Percentiles rank a stretch among this genome's conserved stretches.
Evolutionary conservation across 2,329 filamentous ascomycete genomes (phyloP).

Genomic region (Sporothrix protearum): DNA sequence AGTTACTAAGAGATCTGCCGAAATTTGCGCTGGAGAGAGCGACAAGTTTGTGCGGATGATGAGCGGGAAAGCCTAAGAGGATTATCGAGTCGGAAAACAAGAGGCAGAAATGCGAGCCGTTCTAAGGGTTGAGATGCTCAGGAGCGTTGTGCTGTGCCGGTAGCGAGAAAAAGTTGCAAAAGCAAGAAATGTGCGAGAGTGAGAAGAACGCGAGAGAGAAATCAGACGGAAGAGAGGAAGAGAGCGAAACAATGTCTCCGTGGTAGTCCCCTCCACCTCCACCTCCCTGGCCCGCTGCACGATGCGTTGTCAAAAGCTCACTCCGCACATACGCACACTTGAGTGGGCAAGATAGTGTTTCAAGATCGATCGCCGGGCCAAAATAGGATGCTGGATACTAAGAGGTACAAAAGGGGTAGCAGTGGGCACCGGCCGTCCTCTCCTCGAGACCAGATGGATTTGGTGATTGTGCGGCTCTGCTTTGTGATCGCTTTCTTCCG

Average conservation of each 20-base stretch:
- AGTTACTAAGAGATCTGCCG: not conserved
- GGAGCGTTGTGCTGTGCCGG: not conserved
- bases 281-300: slow-evolving; percentile 26
- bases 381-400: not conserved
- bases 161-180: not conserved
- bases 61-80: slow-evolving; percentile 10
- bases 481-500: not conserved
- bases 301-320: slow-evolving; percentile 27
- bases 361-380: not conserved
- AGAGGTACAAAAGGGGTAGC: not conserved
- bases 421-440: not conserved
- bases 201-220: not conserved
- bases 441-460: not conserved
- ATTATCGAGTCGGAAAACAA: not conserved
- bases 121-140: not conserved
- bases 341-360: not conserved
- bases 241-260: not conserved
- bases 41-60: not conserved
- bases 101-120: not conserved
- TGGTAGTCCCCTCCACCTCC: not conserved
- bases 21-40: not conserved
- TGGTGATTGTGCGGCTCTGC: not conserved
- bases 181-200: too few species aligned
- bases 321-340: not conserved
- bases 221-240: not conserved